Percentiles rank a stretch among this genome's conserved stretches.
phyloP scores from a whole-genome alignment of 441 rosid genomes.

The Capsella rubella region DNA sequence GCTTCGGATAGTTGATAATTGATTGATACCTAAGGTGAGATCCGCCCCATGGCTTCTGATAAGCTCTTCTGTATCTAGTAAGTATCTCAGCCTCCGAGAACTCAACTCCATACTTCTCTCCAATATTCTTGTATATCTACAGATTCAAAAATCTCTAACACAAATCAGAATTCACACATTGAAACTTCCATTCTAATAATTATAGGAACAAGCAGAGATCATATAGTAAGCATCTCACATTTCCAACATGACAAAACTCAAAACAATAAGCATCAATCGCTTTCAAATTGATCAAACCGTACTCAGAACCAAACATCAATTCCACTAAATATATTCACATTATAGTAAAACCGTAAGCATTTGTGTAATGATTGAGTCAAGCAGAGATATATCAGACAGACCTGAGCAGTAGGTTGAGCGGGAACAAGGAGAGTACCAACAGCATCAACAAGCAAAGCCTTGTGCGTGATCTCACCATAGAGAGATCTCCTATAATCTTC shows the following conservation, averaged over 20 bases:
- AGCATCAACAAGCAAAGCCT: conserved; percentile 89
- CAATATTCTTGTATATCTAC: conserved; percentile 82
- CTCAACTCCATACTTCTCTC: conserved; percentile 89
- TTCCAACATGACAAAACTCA: neutral
- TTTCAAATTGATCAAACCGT: neutral
- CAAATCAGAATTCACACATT: neutral
- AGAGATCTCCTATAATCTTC: conserved; percentile 80
- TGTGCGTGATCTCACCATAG: conserved; percentile 83
- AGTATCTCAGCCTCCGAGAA: conserved; percentile 89
- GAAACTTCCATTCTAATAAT: neutral
- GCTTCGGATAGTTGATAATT: too few species aligned
- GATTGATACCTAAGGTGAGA: conserved; percentile 79
- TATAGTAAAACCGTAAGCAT: neutral
- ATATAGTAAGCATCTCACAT: neutral
- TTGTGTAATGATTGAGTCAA: neutral
- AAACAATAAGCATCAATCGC: neutral
- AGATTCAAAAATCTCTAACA: conserved; percentile 9
- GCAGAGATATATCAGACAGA: conserved; percentile 19
- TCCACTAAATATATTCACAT: neutral
- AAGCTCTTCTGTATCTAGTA: conserved; percentile 81
- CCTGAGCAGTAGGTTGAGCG: conserved; percentile 98
- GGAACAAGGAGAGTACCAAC: conserved; percentile 92
- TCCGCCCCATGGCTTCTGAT: conserved; percentile 91
- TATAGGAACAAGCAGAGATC: neutral
- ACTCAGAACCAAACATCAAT: neutral